These are phyloP conservation scores for Pseudoneurospora amorphoporcata DNA, from an alignment of 495 filamentous ascomycete genomes.

Conservation along the genomic window DNA sequence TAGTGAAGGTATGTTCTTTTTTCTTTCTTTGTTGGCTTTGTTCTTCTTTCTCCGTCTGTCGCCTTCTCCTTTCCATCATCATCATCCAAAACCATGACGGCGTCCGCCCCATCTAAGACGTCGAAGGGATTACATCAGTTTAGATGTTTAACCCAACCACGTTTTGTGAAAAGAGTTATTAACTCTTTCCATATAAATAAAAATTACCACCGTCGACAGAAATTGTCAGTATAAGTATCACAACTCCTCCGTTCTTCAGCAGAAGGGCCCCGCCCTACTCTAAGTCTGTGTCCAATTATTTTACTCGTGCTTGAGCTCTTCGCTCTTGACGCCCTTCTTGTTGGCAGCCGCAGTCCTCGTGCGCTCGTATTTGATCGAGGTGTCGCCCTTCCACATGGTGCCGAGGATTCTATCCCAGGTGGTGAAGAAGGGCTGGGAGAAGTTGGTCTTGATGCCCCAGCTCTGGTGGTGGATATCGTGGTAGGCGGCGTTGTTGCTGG, in stretches of 20 bases:
- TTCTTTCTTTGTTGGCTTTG: neutral
- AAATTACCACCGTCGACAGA: neutral
- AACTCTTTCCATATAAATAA: neutral
- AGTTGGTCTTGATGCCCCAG: constrained; percentile 88
- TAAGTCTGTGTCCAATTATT: neutral
- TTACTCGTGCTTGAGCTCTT: constrained; percentile 9
- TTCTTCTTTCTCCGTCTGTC: neutral
- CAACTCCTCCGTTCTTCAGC: neutral
- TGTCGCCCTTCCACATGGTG: constrained; percentile 61
- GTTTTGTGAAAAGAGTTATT: neutral
- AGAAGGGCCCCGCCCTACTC: neutral
- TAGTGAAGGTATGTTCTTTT: neutral
- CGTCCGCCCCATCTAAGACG: neutral
- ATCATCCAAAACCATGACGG: neutral
- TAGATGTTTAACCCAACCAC: neutral
- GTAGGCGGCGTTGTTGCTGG: constrained; percentile 86
- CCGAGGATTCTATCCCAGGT: constrained; percentile 69
- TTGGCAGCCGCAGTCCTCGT: constrained; percentile 25
- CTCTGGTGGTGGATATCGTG: constrained; percentile 98
- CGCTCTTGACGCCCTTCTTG: constrained; percentile 22
- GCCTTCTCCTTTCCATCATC: neutral
- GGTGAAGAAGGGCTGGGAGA: constrained; percentile 75
- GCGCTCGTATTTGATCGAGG: constrained; percentile 30
- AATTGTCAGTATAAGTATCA: neutral
- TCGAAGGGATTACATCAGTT: neutral